Evolutionary conservation across 208 protist species (phyloP), one percentile per base, ranked within the genome.

Genomic region (Trichomonas vaginalis): DNA sequence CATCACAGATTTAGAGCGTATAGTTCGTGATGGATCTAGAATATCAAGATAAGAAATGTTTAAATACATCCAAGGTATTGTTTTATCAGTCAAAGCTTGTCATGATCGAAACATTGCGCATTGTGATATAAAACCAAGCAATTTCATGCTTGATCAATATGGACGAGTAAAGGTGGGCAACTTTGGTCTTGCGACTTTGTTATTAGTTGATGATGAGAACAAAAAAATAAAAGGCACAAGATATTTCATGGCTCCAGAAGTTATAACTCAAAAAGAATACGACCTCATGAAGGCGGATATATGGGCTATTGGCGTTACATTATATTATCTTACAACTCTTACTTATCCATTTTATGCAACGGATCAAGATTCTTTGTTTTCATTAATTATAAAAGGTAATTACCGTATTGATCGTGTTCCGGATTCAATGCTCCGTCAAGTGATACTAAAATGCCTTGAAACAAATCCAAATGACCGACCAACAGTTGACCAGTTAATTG

Each of bases 91-190:
- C 1, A 96, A 97, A 47, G 95, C 97, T 56, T 86, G 96, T 23
- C 97, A 98, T 95, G 97, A 97, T 37, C 90, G 96, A 0, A 97
- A 97, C 37, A 97, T 98, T 80, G 90, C 97, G 4, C 97, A 98
- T 95, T 96, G 97, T 32, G 97, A 98, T 83, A 32, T 98, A 10
- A 95, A 96, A 21, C 82, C 82, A 45, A 23, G 15, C 0, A 88
- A 88, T 23, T 45, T 88, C 37, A 32, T 88, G 14, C 4, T 88
- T 47, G 40, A 45, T n/a, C 32, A 47, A 42, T 47, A 45, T 42
- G 40, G 40, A 32, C 6, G 35, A 27, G 17, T 45, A 3, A 88
- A 88, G 37, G 15, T 88, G 3, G 82, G 40, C 8, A 40, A 88
- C 40, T 88, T 88, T 32, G 82, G 82, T 10, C 47, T 88, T n/a